Evolutionary conservation across 441 rosid species (phyloP).

Genomic region (Aquilaria agallochum): DNA sequence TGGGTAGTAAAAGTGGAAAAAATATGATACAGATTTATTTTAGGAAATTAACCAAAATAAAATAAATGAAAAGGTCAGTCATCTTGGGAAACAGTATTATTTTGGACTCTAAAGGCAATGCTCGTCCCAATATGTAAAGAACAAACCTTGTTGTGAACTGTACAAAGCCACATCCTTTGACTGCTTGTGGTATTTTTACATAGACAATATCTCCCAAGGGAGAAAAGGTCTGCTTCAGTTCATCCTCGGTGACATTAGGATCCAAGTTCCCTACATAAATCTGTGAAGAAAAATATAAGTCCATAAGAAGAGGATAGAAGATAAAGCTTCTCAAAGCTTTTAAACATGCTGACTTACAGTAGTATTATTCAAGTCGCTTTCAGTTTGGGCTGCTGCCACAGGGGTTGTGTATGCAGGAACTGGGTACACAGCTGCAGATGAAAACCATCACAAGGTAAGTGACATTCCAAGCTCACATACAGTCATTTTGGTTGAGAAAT

Average conservation of each 20-base stretch:
- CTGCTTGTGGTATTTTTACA: conserved; percentile 69
- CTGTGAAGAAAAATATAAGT: conserved; percentile 37
- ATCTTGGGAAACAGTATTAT: background rate
- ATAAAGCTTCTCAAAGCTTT: conserved; percentile 1
- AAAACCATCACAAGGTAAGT: conserved; percentile 9
- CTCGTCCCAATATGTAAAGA: background rate
- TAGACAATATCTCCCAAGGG: conserved; percentile 72
- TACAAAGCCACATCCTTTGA: conserved; percentile 85
- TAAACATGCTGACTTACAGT: conserved; percentile 33
- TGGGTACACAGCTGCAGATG: conserved; percentile 59
- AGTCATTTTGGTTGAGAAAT: background rate
- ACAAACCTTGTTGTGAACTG: conserved; percentile 74
- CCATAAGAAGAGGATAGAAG: conserved; percentile 14
- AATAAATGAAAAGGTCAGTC: background rate
- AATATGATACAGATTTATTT: conserved; percentile 4
- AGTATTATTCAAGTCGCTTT: conserved; percentile 71
- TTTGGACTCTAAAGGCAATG: background rate
- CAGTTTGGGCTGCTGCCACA: conserved; percentile 56
- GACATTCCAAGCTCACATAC: background rate
- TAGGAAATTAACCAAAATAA: background rate
- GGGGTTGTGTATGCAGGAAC: conserved; percentile 59
- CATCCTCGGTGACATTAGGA: conserved; percentile 80
- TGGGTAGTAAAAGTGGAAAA: background rate
- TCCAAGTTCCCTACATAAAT: conserved; percentile 75
- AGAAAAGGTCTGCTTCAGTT: conserved; percentile 66